A percentile compares a stretch with the other conserved stretches of the same genome.
phyloP scores from a whole-genome alignment of 371 early-diverging fungal species.

The Vittaforma corneae region DNA sequence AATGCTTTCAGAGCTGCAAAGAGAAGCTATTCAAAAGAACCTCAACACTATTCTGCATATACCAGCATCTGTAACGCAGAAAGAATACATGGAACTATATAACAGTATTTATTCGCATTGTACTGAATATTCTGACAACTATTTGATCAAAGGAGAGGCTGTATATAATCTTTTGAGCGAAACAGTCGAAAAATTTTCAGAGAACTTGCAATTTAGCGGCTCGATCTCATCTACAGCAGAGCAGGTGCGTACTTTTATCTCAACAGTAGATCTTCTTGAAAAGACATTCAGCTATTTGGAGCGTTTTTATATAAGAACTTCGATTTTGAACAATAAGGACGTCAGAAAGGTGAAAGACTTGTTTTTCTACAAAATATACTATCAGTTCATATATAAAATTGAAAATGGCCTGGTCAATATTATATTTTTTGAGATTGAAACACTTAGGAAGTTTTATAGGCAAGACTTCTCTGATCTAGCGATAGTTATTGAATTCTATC shows the following conservation, averaged over 20 bases:
- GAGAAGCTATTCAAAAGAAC: neutral
- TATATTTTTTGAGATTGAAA: constrained; percentile 31
- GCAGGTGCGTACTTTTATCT: constrained; percentile 2
- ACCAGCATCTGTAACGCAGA: constrained; percentile 6
- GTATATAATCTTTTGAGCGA: constrained; percentile 28
- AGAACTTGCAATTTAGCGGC: constrained; percentile 5
- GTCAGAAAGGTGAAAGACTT: constrained; percentile 19
- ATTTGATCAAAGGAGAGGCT: constrained; percentile 32
- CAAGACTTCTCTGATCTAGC: constrained; percentile 12
- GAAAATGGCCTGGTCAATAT: constrained; percentile 20
- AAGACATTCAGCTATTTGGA: constrained; percentile 33
- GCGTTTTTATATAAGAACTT: constrained; percentile 36
- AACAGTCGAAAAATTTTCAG: constrained; percentile 12
- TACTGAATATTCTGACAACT: constrained; percentile 16
- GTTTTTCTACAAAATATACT: constrained; percentile 26
- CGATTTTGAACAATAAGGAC: constrained; percentile 12
- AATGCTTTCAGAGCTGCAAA: neutral
- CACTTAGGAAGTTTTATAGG: constrained; percentile 1
- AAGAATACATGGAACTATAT: constrained; percentile 32
- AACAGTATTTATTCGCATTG: constrained; percentile 44
- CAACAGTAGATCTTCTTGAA: neutral
- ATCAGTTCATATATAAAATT: constrained; percentile 26
- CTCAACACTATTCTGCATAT: neutral
- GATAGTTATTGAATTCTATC: constrained; percentile 6
- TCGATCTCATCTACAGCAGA: constrained; percentile 13